Evolutionary conservation across 2,329 filamentous ascomycete genomes (phyloP), one percentile per base, ranked within the genome.

Genomic region (Alternaria longipes): DNA sequence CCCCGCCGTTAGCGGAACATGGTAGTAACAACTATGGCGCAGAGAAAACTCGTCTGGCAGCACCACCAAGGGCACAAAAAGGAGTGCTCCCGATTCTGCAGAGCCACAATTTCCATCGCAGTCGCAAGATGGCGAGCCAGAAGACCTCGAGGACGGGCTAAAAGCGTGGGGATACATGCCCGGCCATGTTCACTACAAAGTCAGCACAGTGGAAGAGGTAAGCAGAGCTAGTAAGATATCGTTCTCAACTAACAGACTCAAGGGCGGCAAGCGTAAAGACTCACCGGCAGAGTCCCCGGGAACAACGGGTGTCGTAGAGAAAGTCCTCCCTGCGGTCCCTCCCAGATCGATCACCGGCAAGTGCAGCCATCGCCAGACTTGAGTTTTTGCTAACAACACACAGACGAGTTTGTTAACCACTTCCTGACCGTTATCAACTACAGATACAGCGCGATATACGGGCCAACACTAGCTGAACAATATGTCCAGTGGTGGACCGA

Each of bases 401-500:
- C 50, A 83, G 83, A 84, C 59, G 74, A 78, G 2, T 74, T 85
- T 16, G 76, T 84, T 2, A 81, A 84, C 46, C 78, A 83, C 62
- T 85, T 81, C 62, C 72, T 84, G 8, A 74, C 71, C 46, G 76
- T 79, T 5, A 78, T 80, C 42, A 84, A 85, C 57, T 79, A 81
- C 54, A 79, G 81, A 30, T 84, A 84, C 61, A 83, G 80, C 59
- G 70, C 78, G 40, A 75, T 84, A 8, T 84, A 84, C 56, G 81
- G 80, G 3, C 79, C 81, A 4, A 79, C 78, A 2, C 82, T 84
- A 42, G 78, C 79, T 16, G 74, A 79, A 0, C 79, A 81, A 20
- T 84, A 84, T 65, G 74, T 79, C 8, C 67, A 77, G 34, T 84
- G 83, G 83, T 84, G 83, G 81, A 65, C 74, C 34, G 71, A 79